These are phyloP conservation scores for Aspergillus sp. DNA, from an alignment of 2,329 filamentous ascomycete genomes.

Conservation along the genomic window DNA sequence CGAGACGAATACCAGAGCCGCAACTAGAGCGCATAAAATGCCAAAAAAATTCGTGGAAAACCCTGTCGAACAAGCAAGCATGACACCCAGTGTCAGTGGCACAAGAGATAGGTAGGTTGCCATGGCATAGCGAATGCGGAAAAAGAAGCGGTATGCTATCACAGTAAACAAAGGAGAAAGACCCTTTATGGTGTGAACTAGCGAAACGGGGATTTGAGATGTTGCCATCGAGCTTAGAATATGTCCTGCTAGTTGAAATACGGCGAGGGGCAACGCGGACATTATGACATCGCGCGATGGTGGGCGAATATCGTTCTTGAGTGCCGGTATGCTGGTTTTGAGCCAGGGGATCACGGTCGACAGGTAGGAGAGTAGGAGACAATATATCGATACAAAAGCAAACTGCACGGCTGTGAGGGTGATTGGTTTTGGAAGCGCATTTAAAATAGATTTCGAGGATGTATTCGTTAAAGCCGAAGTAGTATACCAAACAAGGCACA, in stretches of 20 bases:
- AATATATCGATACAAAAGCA: conserved; percentile 85
- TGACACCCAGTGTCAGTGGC: conserved; percentile 91
- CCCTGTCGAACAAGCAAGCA: conserved; percentile 91
- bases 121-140: conserved; percentile 80
- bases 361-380: conserved; percentile 74
- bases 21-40: conserved; percentile 82
- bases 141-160: conserved; percentile 84
- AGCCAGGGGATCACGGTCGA: conserved; percentile 71
- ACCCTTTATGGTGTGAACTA: conserved; percentile 98
- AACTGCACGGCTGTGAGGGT: conserved; percentile 94
- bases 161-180: conserved; percentile 95
- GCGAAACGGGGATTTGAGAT: conserved; percentile 88
- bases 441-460: conserved; percentile 95
- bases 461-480: conserved; percentile 96
- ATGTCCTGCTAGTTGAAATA: conserved; percentile 92
- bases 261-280: conserved; percentile 85
- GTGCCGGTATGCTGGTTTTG: conserved; percentile 69
- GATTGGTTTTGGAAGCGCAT: conserved; percentile 83
- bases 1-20: conserved; percentile 92
- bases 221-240: conserved; percentile 93
- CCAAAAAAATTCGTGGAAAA: conserved; percentile 87
- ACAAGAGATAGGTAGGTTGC: conserved; percentile 86
- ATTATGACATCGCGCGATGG: conserved; percentile 79
- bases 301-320: conserved; percentile 78
- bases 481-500: conserved; percentile 91